Evolutionary conservation across 2,329 filamentous ascomycete genomes (phyloP), one percentile per base, ranked within the genome.

Genomic region (Diplodia mutila): DNA sequence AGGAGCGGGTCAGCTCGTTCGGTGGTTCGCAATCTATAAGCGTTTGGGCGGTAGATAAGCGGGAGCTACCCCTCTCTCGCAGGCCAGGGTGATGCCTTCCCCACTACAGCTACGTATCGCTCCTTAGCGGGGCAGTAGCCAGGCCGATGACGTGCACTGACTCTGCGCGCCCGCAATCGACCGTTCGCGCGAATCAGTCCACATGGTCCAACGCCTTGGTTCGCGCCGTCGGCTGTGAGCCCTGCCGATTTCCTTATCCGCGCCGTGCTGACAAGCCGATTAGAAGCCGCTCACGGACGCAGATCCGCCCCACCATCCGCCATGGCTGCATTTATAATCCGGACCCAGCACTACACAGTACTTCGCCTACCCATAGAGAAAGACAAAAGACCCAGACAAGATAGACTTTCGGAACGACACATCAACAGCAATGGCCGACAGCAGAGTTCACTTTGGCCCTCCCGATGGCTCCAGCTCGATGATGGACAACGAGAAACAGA

Each of bases 401-500:
- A 3, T 9, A 3, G 7, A 21, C 8, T 7, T 32, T 11, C 34
- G 2, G 2, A 4, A 29, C 9, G 16, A 48, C 4, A 29, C 6
- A 12, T 1, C 64, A 57, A 25, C 51, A 57, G 11, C 25, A 4
- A 66, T 66, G 65, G 32, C 37, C 32, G 65, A 66, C 39, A 48
- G 18, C n/a, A 37, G 46, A 34, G 23, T 66, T 32, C 65, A 66
- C 16, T 66, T 66, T 42, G 65, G 65, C n/a, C 65, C 65, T 21
- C 42, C 54, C 12, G 25, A 51, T 21, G 63, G 63, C 51, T 52
- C 52, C 16, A 37, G 23, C 9, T 39, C 65, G 46, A 80, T 80
- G 75, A 69, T 78, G 70, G 83, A 85, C 68, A 77, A 79, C 27
- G 83, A 85, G 71, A 79, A 80, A 23, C 71, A 76, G 46, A 76